Base-by-base conservation (phyloP, 2,329 filamentous ascomycete genomes). In the Cercospora nicotianae region DNA sequence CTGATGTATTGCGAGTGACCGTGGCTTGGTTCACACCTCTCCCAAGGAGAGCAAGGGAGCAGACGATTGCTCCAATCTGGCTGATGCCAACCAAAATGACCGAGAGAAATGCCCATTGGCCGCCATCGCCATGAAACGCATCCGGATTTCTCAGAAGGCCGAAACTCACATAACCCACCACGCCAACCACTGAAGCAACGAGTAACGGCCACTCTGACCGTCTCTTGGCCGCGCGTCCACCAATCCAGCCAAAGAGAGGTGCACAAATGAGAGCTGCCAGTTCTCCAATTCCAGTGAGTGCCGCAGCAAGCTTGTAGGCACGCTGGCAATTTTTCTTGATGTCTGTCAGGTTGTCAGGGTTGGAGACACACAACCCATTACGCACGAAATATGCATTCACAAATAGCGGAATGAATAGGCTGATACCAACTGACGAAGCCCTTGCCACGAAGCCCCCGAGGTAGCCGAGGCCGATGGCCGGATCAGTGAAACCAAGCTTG, bases 61-160 rank as follows among this genome's bases (percentile, higher is more conserved):
- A 97, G 0, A 99, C 95, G 67, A 99, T 98, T 10, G 93, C 91
- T 2, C 94, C 95, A 69, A 99, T 98, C 80, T 99, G 95, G 75
- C 92, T 96, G 76, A 97, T 87, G 13, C 95, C 95, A 45, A 98
- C 88, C 18, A 97, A 81, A 0, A 90, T 87, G 51, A 93, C 92
- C 16, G 94, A 86, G 12, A 94, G 71, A 16, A 97, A 88, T 7
- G 76, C 78, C 74, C 75, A 78, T 30, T 72, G 71, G 4, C 75
- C 76, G 18, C 91, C 92, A 36, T 91, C 88, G 3, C 89, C 89
- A 31, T 85, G 87, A 55, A 78, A 78, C 65, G 89, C 88, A 75
- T 97, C 91, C 0, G 94, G 93, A 73, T 89, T 96, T 13, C 85
- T 81, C 2, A 97, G 84, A n/a, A 87, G 84, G 0, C 92, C 92